Evolutionary conservation across 1,284 basidiomycete species (phyloP), one percentile per base, ranked within the genome.

Genomic region (Earliella scabrosa): DNA sequence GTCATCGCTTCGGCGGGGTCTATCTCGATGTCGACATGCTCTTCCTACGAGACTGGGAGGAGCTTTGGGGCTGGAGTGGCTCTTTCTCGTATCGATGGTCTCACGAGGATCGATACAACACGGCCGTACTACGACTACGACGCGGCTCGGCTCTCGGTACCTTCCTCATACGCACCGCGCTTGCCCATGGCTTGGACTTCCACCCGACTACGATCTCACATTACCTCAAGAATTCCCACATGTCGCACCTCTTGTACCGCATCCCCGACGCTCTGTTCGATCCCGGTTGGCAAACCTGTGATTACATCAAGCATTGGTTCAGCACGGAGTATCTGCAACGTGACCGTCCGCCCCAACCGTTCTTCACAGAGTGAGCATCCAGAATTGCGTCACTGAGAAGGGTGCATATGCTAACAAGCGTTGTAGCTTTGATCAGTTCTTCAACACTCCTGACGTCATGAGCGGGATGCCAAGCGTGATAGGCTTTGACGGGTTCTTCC

Each of bases 1-100:
- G 82, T 35, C 83, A 89, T 71, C 82, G 86, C 20, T 88, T 82
- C 63, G 87, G 87, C 29, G 87, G 87, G 11, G 80, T 86, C 47
- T 89, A 88, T 67, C 78, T 89, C 60, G 87, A 89, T 65, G 86
- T 86, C 27, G 87, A 88, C 69, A 88, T 85, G n/a, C 75, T 89
- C 54, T 80, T 89, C 66, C 73, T 89, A 4, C 79, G 87, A 32
- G 87, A 89, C 67, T 89, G 87, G 87, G 85, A 87, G 67, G 87
- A 88, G 62, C 73, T 89, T 18, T 88, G 84, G 83, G 83, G 84
- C 52, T 88, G 84, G 80, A 75, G 78, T 45, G 86, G 86, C 21
- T 83, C 86, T 54, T 89, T 88, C 66, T 86, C 87, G 9, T 89
- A 88, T 68, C 74, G 86, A 13, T 88, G 86, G 86, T 82, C 79